Conservation (phyloP, 495 filamentous ascomycete species). For the Rostrohypoxylon terebratum region DNA sequence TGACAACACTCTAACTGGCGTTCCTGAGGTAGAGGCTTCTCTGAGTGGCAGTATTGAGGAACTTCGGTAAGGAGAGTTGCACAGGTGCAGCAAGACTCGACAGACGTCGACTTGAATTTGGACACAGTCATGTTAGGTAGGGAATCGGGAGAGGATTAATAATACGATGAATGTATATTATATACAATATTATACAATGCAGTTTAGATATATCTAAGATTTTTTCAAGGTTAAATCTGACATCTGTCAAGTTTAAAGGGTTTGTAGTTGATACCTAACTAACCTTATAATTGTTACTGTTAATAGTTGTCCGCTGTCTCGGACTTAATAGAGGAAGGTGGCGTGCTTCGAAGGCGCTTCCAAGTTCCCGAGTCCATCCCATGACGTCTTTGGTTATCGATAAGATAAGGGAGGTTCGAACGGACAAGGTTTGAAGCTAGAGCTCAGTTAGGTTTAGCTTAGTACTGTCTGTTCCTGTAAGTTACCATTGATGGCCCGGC, state of each 20-base stretch:
- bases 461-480: not conserved
- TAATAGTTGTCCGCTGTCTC: not conserved
- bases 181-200: constrained; percentile 5
- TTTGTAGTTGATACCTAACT: not conserved
- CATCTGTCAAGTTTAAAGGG: not conserved
- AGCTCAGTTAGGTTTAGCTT: constrained; percentile 5
- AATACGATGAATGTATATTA: not conserved
- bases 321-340: not conserved
- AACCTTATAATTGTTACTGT: constrained; percentile 1
- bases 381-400: constrained; percentile 43
- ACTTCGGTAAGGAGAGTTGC: constrained; percentile 66
- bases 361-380: not conserved
- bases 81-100: constrained; percentile 75
- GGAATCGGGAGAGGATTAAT: not conserved
- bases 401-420: constrained; percentile 16
- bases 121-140: constrained; percentile 39
- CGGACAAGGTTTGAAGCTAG: not conserved
- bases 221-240: not conserved
- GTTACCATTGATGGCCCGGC: not conserved
- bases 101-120: constrained; percentile 28
- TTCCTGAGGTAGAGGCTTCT: constrained; percentile 66
- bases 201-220: not conserved
- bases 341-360: not conserved
- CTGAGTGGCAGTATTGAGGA: constrained; percentile 57
- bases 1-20: constrained; percentile 71